Base-by-base conservation (phyloP, 2,329 filamentous ascomycete genomes). In the Pseudocercospora cruenta region DNA sequence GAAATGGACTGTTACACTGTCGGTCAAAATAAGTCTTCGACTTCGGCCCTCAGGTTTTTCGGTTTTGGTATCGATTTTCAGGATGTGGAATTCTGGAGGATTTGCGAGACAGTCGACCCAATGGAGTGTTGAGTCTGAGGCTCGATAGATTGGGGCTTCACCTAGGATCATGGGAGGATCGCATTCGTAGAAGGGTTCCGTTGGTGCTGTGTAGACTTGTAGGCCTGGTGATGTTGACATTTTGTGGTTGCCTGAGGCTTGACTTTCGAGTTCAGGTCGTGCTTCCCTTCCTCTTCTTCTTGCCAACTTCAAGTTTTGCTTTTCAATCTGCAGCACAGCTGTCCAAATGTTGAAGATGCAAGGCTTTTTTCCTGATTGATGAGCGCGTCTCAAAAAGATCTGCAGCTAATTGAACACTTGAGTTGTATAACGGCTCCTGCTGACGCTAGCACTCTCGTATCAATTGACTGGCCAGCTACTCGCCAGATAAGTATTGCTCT, bases 1-100 rank as follows among this genome's bases (percentile, higher is more conserved):
- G 26, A 62, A 62, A 31, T 55, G 60, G 60, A 62, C 60, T 12
- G 60, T 54, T 16, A 62, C 60, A 31, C 49, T 57, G 14, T 62
- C 60, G n/a, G 45, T 26, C 9, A 55, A 22, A 5, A 54, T n/a
- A 0, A 62, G 49, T 12, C 26, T 19, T 16, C 14, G 16, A 5
- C 26, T 26, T 1, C 5, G n/a, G 22, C 31, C 47, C 14, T 45
- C 12, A 2, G 60, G 60, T 55, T 62, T 28, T 4, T 55, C 16
- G 6, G 49, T 62, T 21, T 19, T 7, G 2, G 49, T 31, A 14
- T 55, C 49, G 28, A 62, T 55, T 14, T 62, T 54, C 2, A 62
- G 51, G 22, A 62, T 62, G 19, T 62, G 60, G 28, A 62, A 54
- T 57, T 62, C 60, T 53, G 60, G 28, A 1, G 60, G 60, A 2